Conservation (phyloP, 805 yeast species). For the Candida argentea region DNA sequence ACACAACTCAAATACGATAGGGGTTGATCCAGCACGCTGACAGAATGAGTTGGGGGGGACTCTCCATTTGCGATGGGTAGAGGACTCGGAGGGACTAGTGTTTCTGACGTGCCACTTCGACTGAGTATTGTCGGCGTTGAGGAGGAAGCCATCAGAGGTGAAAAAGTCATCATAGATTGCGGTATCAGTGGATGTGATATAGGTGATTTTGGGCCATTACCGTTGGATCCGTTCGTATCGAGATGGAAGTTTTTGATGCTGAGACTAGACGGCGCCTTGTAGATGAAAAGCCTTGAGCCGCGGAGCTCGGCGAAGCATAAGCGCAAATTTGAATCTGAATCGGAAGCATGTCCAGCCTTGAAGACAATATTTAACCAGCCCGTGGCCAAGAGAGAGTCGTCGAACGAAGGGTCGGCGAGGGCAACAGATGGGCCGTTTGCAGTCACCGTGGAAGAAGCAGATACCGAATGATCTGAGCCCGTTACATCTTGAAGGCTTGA, state of each 20-base stretch:
- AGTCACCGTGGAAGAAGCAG: too few relatives aligned
- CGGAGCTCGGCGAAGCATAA: conserved; percentile 56
- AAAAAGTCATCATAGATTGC: background rate
- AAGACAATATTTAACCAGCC: conserved; percentile 30
- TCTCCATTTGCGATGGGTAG: conserved; percentile 1
- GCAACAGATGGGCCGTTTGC: too few relatives aligned
- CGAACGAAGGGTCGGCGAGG: conserved; percentile 23
- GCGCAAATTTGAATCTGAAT: conserved; percentile 27
- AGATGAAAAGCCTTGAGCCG: conserved; percentile 57
- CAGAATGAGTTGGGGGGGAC: background rate
- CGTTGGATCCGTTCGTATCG: conserved; percentile 2
- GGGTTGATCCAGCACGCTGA: conserved; percentile 4
- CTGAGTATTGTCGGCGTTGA: conserved; percentile 3
- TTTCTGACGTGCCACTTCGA: too few relatives aligned
- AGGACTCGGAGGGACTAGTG: conserved; percentile 2
- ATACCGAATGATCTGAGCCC: too few relatives aligned
- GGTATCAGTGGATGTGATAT: background rate
- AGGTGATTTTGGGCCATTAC: background rate
- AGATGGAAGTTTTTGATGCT: conserved; percentile 25
- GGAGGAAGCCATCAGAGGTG: conserved; percentile 1
- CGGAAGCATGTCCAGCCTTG: conserved; percentile 21
- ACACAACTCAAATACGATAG: conserved; percentile 16
- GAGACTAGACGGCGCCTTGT: conserved; percentile 44
- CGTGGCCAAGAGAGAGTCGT: conserved; percentile 17
- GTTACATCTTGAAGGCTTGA: too few relatives aligned